Evolutionary conservation across 257 asterid genomes (phyloP).

Genomic region (Knoxia roxburghii): DNA sequence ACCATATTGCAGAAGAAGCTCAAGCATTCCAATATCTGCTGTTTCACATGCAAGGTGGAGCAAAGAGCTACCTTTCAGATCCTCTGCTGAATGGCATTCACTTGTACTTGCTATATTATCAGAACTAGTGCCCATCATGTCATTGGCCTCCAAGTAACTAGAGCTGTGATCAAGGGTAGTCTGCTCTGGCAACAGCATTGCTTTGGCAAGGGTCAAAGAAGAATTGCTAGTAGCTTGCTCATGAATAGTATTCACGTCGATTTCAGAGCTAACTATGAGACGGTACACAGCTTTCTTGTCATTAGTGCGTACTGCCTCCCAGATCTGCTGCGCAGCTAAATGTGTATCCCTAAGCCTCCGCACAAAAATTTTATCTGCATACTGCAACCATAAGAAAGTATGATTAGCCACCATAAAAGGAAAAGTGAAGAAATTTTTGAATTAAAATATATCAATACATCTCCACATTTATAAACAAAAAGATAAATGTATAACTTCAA

Average conservation of each 20-base stretch:
- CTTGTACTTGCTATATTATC: constrained; percentile 39
- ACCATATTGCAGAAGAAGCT: constrained; percentile 90
- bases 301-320: constrained; percentile 86
- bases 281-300: constrained; percentile 77
- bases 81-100: constrained; percentile 30
- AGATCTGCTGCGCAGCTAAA: constrained; percentile 57
- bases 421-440: too few relatives aligned
- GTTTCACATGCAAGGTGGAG: constrained; percentile 95
- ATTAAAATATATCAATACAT: too few relatives aligned
- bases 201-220: constrained; percentile 90
- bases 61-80: constrained; percentile 62
- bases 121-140: constrained; percentile 28
- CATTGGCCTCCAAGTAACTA: constrained; percentile 38
- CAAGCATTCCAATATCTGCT: constrained; percentile 91
- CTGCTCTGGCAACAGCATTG: constrained; percentile 81
- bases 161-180: constrained; percentile 38
- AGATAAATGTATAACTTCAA: neutral
- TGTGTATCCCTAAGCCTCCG: constrained; percentile 61
- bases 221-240: constrained; percentile 43
- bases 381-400: constrained; percentile 42
- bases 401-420: too few relatives aligned
- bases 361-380: constrained; percentile 82
- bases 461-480: too few relatives aligned
- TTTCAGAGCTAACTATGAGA: constrained; percentile 71
- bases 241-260: constrained; percentile 55